Evolutionary conservation across 2,329 filamentous ascomycete genomes (phyloP), one percentile per base, ranked within the genome.

Genomic region (Hymenoscyphus albidus): DNA sequence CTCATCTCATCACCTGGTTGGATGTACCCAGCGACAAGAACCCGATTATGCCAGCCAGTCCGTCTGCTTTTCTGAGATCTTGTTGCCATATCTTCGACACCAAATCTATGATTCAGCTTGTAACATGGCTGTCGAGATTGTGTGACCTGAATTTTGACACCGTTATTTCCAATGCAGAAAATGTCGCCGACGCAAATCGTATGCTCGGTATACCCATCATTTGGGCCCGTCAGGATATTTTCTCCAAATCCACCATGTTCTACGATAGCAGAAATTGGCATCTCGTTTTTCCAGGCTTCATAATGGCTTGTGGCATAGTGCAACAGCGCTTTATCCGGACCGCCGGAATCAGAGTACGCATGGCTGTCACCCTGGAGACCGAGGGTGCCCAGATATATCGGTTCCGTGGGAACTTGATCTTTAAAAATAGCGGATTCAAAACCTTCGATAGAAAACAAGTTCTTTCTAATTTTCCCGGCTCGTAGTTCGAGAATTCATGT

Each of bases 81-180:
- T 0, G 82, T 82, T 5, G 86, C 83, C 74, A 89, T 88, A 67
- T 87, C 83, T 69, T 84, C 85, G 12, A 88, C 77, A 42, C 82
- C 80, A 73, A 90, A 90, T 1, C 87, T 84, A 70, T 89, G 86
- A 72, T 89, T 90, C 12, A 90, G 80, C 72, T 89, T 90, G 77
- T 84, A 89, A 76, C 87, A 89, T 9, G 87, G 87, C 67, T 84
- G 81, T 10, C 87, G 80, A 0, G 86, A 86, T 38, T 87, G 77
- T 64, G 81, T 84, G 39, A 88, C 82, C 69, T 88, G 83, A 0
- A 88, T 78, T 32, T 14, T 48, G 5, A 84, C 48, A 2, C 64
- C 61, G 16, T 68, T 18, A 65, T 61, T 74, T 67, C 73, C 70
- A 5, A 88, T 79, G 0, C 79, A 76, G 31, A 86, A 76, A 13